phyloP scores from a whole-genome alignment of 352 stramenopile species.

The Ophiocytium majus region DNA sequence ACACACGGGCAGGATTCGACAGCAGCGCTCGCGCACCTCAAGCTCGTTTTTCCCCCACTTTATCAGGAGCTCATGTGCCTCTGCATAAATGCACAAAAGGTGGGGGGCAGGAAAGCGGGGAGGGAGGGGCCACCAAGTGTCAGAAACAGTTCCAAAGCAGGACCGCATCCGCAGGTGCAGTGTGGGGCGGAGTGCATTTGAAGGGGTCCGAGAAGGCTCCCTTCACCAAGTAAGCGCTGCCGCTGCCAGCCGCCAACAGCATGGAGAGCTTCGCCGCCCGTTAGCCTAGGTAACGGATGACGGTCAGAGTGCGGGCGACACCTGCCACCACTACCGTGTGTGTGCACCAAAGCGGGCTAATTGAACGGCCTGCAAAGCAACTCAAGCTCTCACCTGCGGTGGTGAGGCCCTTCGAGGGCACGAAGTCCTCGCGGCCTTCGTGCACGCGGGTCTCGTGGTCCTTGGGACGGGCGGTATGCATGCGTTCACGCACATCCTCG shows the following conservation, averaged over 20 bases:
- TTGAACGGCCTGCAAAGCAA: too few relatives aligned
- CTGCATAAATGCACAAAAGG: slow-evolving; percentile 6
- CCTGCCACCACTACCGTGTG: neutral
- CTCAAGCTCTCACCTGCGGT: slow-evolving; percentile 24
- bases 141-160: too few relatives aligned
- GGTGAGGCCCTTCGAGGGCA: neutral
- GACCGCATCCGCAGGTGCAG: too few relatives aligned
- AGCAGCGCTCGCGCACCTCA: neutral
- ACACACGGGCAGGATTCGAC: neutral
- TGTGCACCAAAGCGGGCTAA: neutral
- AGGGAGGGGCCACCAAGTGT: neutral
- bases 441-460: slow-evolving; percentile 21
- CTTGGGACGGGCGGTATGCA: slow-evolving; percentile 24
- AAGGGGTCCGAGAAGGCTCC: neutral
- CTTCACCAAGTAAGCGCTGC: neutral
- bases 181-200: too few relatives aligned
- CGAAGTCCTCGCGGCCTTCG: slow-evolving; percentile 10
- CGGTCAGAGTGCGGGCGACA: neutral
- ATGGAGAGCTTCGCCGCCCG: too few relatives aligned
- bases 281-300: neutral
- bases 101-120: neutral
- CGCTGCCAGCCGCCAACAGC: too few relatives aligned
- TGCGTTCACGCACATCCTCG: slow-evolving; percentile 22
- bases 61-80: neutral
- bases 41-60: slow-evolving; percentile 18